Evolutionary conservation across 202 grass and related monocot genomes (phyloP).

Genomic region (Eragrostis tef): DNA sequence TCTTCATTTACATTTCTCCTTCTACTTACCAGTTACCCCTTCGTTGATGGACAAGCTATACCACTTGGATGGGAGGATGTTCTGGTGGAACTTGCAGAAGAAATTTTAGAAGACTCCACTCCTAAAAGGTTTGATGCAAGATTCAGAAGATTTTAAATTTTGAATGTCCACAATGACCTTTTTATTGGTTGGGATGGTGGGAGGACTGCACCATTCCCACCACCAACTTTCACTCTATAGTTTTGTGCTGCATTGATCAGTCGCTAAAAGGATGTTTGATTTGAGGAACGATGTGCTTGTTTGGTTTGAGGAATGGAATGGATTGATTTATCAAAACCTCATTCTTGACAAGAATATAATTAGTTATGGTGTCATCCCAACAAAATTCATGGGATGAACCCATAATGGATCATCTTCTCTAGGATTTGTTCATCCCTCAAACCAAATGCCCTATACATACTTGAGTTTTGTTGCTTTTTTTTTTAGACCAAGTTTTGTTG

Average conservation of each 20-base stretch:
- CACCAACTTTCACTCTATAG: constrained; percentile 1
- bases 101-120: constrained; percentile 66
- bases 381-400: background rate
- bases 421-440: background rate
- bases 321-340: background rate
- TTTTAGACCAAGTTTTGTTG: no score
- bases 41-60: constrained; percentile 67
- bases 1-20: constrained; percentile 14
- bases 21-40: constrained; percentile 60
- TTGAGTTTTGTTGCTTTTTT: constrained; percentile 1
- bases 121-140: constrained; percentile 52
- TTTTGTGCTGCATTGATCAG: background rate
- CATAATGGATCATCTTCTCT: background rate
- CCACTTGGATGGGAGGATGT: constrained; percentile 62
- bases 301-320: background rate
- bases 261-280: background rate
- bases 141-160: background rate
- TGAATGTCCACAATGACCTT: background rate
- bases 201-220: background rate
- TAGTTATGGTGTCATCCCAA: background rate
- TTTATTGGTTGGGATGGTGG: background rate
- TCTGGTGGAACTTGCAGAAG: constrained; percentile 62
- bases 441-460: background rate
- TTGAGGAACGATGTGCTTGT: background rate
- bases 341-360: background rate